Conservation (phyloP, 2,329 filamentous ascomycete species). For the Aspergillus sp. region DNA sequence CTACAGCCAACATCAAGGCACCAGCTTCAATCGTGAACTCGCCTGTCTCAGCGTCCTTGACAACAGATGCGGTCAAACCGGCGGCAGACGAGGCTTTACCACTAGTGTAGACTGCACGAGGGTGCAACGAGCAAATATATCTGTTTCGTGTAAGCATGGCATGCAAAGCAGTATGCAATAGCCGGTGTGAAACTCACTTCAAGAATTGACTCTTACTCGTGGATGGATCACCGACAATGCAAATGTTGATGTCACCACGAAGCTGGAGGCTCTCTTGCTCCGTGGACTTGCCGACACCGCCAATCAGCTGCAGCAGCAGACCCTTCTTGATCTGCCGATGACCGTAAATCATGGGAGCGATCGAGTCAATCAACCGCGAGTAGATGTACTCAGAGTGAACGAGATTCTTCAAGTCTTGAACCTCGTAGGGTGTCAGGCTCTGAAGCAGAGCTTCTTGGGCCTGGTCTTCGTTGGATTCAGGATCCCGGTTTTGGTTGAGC, state of each 20-base stretch:
- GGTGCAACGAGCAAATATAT: constrained; percentile 95
- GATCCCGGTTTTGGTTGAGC: constrained; percentile 70
- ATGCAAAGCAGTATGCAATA: too few relatives aligned
- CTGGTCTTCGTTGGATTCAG: constrained; percentile 76
- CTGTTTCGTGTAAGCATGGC: constrained; percentile 29
- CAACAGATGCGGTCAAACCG: constrained; percentile 92
- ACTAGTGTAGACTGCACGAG: constrained; percentile 93
- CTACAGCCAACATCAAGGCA: constrained; percentile 86
- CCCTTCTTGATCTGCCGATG: constrained; percentile 98
- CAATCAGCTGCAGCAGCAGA: constrained; percentile 87
- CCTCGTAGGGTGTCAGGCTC: constrained; percentile 81
- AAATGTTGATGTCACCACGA: constrained; percentile 97
- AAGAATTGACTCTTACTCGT: constrained; percentile 98
- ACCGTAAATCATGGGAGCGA: constrained; percentile 95
- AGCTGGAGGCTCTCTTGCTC: constrained; percentile 86
- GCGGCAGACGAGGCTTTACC: constrained; percentile 97
- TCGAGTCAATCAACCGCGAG: constrained; percentile 83
- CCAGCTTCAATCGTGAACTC: constrained; percentile 99
- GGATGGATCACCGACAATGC: constrained; percentile 93
- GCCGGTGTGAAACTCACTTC: constrained; percentile 56
- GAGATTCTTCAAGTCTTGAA: constrained; percentile 87
- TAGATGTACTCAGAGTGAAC: constrained; percentile 97
- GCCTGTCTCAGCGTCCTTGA: constrained; percentile 97
- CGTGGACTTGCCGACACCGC: constrained; percentile 90
- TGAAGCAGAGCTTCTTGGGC: constrained; percentile 85